Conservation (phyloP, 78 protist genomes). For the Dictyostelium capitatum region DNA sequence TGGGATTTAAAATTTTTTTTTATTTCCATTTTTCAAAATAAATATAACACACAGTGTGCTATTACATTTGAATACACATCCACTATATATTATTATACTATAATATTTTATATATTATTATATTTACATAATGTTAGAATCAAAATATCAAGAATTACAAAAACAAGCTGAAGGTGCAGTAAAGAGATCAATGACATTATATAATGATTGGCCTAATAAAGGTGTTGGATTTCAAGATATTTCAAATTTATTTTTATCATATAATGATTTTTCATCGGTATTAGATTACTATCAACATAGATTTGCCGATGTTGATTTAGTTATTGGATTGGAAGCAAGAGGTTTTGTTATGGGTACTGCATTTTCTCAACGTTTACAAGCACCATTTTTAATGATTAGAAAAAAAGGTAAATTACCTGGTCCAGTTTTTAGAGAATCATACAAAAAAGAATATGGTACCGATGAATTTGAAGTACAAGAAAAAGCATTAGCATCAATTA, state of each 20-base stretch:
- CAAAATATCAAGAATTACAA: slow-evolving; percentile 38
- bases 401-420: slow-evolving; percentile 77
- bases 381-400: slow-evolving; percentile 36
- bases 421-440: slow-evolving; percentile 3
- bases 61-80: not conserved
- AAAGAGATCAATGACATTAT: not conserved
- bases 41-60: too few relatives aligned
- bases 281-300: slow-evolving; percentile 56
- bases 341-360: slow-evolving; percentile 63
- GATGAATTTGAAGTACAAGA: slow-evolving; percentile 70
- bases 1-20: not conserved
- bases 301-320: slow-evolving; percentile 49
- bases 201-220: slow-evolving; percentile 40
- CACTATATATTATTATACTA: too few relatives aligned
- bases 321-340: slow-evolving; percentile 68
- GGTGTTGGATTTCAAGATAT: slow-evolving; percentile 67
- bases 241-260: slow-evolving; percentile 39
- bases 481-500: not conserved
- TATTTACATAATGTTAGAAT: not conserved
- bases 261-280: slow-evolving; percentile 12
- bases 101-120: too few relatives aligned
- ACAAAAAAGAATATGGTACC: slow-evolving; percentile 42
- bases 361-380: slow-evolving; percentile 14
- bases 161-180: slow-evolving; percentile 18
- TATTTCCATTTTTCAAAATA: too few relatives aligned